Base-by-base conservation (phyloP, 345 rosid genomes). In the Aquilaria malaccensis region DNA sequence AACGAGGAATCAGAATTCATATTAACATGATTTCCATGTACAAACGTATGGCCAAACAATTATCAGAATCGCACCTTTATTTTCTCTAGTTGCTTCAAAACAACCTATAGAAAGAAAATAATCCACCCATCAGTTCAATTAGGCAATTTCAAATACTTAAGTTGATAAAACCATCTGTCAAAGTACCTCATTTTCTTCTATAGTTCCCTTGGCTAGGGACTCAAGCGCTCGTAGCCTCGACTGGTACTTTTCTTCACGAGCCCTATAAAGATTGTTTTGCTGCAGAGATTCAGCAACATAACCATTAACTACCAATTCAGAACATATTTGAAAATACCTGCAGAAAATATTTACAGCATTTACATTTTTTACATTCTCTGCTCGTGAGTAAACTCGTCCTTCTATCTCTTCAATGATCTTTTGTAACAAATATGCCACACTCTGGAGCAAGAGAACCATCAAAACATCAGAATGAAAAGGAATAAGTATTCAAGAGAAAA, bases 131-230 rank as follows among this genome's bases (percentile, higher is more conserved):
- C 61, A 75, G 29, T 72, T 49, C 59, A 37, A 51, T 22, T 12
- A 31, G 53, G 29, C 4, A 12, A 22, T 11, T 33, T 45, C 14
- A 55, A 11, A 45, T 11, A 60, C 11, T 43, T 60, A 57, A 63
- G 58, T 22, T 22, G 50, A n/a, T 56, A 49, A 61, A 61, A 52
- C 47, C 47, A 13, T 13, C 46, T 52, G 49, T 49, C 46, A 15
- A 61, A 65, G 13, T 72, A 94, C 99, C 93, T 80, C 83, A 50
- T 86, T 81, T 77, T 94, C 99, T 72, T 82, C 82, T 52, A 80
- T 67, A 46, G 84, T 68, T 67, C 97, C 97, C 63, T 77, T 75
- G 58, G 76, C 85, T 57, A 94, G 80, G 70, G 96, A 82, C 73
- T 90, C 99, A 61, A 90, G 79, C 29, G 79, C 85, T 72, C 74